Evolutionary conservation across 2,329 filamentous ascomycete species (phyloP).

Genomic region (Rutstroemia sp.): DNA sequence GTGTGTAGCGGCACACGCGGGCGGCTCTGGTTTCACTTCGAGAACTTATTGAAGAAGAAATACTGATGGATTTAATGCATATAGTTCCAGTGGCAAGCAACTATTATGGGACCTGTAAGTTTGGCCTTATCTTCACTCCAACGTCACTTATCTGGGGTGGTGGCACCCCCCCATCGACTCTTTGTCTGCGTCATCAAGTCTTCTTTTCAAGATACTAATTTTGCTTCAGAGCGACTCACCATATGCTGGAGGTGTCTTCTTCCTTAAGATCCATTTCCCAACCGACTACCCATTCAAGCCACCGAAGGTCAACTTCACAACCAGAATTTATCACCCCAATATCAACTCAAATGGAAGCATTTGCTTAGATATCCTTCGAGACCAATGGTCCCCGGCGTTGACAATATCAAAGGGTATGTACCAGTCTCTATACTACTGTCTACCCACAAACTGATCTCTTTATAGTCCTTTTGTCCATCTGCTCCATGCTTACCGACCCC

Average conservation of each 20-base stretch:
- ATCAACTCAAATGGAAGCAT: constrained; percentile 99
- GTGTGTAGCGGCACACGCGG: constrained; percentile 19
- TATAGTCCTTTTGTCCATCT: constrained; percentile 91
- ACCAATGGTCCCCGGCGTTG: constrained; percentile 97
- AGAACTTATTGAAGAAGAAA: constrained; percentile 3
- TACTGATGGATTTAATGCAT: constrained; percentile 28
- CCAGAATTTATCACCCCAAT: constrained; percentile 98
- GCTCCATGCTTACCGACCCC: constrained; percentile 98
- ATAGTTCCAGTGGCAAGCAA: constrained; percentile 99
- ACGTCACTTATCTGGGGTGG: background rate
- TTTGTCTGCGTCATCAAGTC: too few relatives aligned
- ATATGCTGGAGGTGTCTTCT: constrained; percentile 98
- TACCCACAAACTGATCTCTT: constrained; percentile 2
- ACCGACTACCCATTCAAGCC: constrained; percentile 99
- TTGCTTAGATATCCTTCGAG: constrained; percentile 94
- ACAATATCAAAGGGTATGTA: constrained; percentile 92
- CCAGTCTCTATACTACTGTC: background rate
- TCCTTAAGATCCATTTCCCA: constrained; percentile 97
- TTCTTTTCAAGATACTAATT: background rate
- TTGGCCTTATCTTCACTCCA: constrained; percentile 21
- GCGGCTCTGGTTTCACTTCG: constrained; percentile 1
- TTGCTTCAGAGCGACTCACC: constrained; percentile 49
- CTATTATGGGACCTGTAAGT: constrained; percentile 98
- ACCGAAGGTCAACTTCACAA: constrained; percentile 99
- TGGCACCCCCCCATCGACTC: background rate